A percentile compares a stretch with the other conserved stretches of the same genome.
These are phyloP conservation scores for Cytospora leucostoma DNA, from an alignment of 2,329 filamentous ascomycete species.

Conservation along the genomic window DNA sequence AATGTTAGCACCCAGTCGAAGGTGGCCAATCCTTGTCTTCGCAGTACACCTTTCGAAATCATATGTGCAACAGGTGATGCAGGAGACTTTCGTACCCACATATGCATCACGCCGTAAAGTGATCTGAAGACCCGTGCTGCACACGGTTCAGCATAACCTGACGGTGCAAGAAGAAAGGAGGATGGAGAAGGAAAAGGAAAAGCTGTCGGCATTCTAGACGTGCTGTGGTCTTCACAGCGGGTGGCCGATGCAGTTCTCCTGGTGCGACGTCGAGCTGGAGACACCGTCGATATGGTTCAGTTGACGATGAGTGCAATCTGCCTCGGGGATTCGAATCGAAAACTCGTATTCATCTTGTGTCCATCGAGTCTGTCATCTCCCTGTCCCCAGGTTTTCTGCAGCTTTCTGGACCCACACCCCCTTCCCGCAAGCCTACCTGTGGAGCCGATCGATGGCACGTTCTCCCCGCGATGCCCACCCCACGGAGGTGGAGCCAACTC, in stretches of 20 bases:
- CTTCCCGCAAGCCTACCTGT: not conserved
- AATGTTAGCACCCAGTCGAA: not conserved
- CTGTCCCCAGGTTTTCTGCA: not conserved
- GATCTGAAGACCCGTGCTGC: not conserved
- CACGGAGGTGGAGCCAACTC: constrained; percentile 10
- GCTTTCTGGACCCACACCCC: not conserved
- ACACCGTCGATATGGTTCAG: not conserved
- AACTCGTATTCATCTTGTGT: not conserved
- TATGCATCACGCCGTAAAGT: constrained; percentile 9
- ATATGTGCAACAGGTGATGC: constrained; percentile 5
- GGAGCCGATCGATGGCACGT: constrained; percentile 1
- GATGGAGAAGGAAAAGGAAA: not conserved
- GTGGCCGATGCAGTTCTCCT: not conserved
- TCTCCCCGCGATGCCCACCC: constrained; percentile 18
- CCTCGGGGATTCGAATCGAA: constrained; percentile 3
- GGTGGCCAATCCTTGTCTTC: not conserved
- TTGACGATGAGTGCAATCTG: not conserved
- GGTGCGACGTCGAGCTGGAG: not conserved
- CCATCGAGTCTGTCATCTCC: not conserved
- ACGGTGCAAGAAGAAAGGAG: not conserved
- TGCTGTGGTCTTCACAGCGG: not conserved
- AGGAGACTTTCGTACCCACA: not conserved
- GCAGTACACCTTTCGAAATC: not conserved
- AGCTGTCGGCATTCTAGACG: not conserved
- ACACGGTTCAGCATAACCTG: not conserved